Evolutionary conservation across 2,329 filamentous ascomycete genomes (phyloP).

Genomic region (Fusarium sp.): DNA sequence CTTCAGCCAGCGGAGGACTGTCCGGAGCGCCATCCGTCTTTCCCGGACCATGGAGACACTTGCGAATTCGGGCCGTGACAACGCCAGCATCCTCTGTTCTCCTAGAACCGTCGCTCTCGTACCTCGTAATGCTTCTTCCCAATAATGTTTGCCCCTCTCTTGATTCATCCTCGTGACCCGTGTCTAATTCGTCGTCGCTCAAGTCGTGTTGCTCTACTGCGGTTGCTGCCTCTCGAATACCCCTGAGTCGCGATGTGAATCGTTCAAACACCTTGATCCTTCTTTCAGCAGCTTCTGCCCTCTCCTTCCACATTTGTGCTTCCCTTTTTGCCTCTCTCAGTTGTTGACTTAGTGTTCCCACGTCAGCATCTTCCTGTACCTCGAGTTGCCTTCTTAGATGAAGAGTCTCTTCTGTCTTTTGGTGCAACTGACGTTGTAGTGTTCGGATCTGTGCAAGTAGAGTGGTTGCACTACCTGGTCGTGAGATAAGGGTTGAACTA

Average conservation of each 20-base stretch:
- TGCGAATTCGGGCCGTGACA: slow-evolving; percentile 42
- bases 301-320: slow-evolving; percentile 58
- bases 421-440: slow-evolving; percentile 58
- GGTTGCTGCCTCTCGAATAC: slow-evolving; percentile 41
- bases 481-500: slow-evolving; percentile 28
- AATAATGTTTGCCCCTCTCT: neutral
- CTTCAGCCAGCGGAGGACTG: neutral
- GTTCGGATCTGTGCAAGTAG: slow-evolving; percentile 59
- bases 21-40: slow-evolving; percentile 23
- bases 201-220: neutral
- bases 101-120: slow-evolving; percentile 37
- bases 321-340: slow-evolving; percentile 51
- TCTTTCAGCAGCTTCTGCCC: slow-evolving; percentile 64
- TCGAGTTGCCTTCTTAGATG: slow-evolving; percentile 58
- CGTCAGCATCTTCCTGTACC: slow-evolving; percentile 52
- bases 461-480: slow-evolving; percentile 45
- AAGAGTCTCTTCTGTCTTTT: slow-evolving; percentile 55
- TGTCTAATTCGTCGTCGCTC: neutral
- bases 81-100: slow-evolving; percentile 41
- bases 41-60: slow-evolving; percentile 36
- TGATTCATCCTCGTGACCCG: neutral
- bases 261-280: slow-evolving; percentile 58
- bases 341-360: slow-evolving; percentile 58
- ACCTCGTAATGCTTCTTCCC: neutral
- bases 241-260: slow-evolving; percentile 50